These are phyloP conservation scores for Salvia miltiorrhiza DNA, from an alignment of 257 asterid species.

Conservation along the genomic window DNA sequence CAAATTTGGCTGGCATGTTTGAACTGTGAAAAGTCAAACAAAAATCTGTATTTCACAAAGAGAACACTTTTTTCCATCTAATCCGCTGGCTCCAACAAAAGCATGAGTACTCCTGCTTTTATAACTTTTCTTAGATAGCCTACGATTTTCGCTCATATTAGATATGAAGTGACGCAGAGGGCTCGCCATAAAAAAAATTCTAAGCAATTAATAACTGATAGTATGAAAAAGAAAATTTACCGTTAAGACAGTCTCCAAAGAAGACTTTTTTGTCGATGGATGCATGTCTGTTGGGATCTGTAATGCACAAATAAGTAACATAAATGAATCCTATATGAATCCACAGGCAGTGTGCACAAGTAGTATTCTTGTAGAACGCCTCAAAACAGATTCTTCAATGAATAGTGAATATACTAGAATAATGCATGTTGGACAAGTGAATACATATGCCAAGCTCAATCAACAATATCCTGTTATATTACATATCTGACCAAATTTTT, in stretches of 20 bases:
- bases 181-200: not conserved
- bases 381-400: not conserved
- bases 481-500: not conserved
- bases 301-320: conserved; percentile 26
- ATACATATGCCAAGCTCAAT: not conserved
- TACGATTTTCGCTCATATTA: not conserved
- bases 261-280: conserved; percentile 77
- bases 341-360: conserved; percentile 3
- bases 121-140: not conserved
- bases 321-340: conserved; percentile 15
- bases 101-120: conserved; percentile 1
- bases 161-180: not conserved
- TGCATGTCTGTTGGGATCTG: conserved; percentile 96
- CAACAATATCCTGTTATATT: not conserved
- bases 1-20: not conserved
- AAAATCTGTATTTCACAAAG: not conserved
- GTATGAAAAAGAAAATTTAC: conserved; percentile 37
- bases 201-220: not conserved
- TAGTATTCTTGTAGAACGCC: conserved; percentile 11
- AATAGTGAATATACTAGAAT: not conserved
- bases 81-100: not conserved
- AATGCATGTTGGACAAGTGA: not conserved
- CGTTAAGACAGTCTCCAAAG: conserved; percentile 97
- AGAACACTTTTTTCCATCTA: not conserved
- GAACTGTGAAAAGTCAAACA: not conserved